These are phyloP conservation scores for Tetrapisispora fleetii DNA, from an alignment of 805 yeast species.

Conservation along the genomic window DNA sequence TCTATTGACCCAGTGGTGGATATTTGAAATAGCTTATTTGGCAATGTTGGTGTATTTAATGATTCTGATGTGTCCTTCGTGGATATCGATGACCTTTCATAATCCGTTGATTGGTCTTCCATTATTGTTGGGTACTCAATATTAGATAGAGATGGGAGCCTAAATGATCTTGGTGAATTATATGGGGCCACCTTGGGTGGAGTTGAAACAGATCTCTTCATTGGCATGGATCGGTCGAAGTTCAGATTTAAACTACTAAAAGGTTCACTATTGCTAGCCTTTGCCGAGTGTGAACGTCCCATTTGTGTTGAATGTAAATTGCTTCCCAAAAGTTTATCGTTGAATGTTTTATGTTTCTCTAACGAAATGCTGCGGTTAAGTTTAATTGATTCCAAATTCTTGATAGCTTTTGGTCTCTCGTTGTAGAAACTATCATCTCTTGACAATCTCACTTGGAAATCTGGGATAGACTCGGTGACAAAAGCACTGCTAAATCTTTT, in stretches of 20 bases:
- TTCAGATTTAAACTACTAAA: neutral
- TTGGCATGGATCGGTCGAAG: neutral
- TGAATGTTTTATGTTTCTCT: neutral
- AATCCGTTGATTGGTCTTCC: slow-evolving; percentile 8
- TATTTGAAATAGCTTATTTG: neutral
- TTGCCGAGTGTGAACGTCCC: slow-evolving; percentile 1
- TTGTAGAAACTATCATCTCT: slow-evolving; percentile 1
- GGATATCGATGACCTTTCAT: neutral
- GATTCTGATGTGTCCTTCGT: neutral
- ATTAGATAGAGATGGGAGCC: slow-evolving; percentile 10
- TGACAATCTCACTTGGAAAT: neutral
- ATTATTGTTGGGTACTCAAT: slow-evolving; percentile 25
- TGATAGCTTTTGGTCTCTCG: slow-evolving; percentile 1
- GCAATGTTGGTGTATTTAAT: neutral
- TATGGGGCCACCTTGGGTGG: neutral
- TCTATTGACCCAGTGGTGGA: neutral
- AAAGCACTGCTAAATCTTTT: slow-evolving; percentile 6
- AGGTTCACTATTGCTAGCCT: neutral
- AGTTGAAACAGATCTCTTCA: neutral
- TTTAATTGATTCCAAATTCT: neutral
- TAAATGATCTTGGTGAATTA: neutral
- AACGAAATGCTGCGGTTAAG: neutral
- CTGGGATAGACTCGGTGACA: slow-evolving; percentile 10
- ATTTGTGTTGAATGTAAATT: neutral
- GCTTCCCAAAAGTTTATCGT: neutral